A percentile compares a stretch with the other conserved stretches of the same genome.
These are phyloP conservation scores for Senecio squalidus DNA, from an alignment of 140 eudicot species.

Conservation along the genomic window DNA sequence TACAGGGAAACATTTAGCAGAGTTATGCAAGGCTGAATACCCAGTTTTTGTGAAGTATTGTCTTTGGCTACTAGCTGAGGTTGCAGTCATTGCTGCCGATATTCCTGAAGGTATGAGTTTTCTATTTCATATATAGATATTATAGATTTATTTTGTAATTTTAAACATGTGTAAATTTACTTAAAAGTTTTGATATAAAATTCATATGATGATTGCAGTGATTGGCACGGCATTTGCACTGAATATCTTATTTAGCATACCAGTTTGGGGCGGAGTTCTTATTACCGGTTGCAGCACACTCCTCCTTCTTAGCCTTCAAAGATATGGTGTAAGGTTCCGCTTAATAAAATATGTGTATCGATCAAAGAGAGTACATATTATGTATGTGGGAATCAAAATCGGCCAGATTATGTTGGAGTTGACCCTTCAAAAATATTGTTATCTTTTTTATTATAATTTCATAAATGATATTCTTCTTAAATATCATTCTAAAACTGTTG, in stretches of 20 bases:
- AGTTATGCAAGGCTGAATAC: slow-evolving; percentile 57
- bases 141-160: neutral
- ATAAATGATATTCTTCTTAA: no score
- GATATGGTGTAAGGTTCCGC: slow-evolving; percentile 40
- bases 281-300: slow-evolving; percentile 64
- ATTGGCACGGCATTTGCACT: slow-evolving; percentile 82
- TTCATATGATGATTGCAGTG: slow-evolving; percentile 32
- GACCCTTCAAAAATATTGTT: no score
- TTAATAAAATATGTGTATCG: no score
- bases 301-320: slow-evolving; percentile 60
- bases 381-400: no score
- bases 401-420: no score
- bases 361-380: no score
- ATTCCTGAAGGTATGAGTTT: slow-evolving; percentile 51
- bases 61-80: slow-evolving; percentile 50
- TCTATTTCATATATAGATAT: neutral
- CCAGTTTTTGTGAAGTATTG: slow-evolving; percentile 42
- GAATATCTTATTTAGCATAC: slow-evolving; percentile 57
- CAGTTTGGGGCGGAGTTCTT: slow-evolving; percentile 78
- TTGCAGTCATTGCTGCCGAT: slow-evolving; percentile 55
- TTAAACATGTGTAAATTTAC: no score
- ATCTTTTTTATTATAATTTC: no score
- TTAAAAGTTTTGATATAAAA: neutral
- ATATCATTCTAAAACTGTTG: no score
- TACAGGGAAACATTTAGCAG: slow-evolving; percentile 49